Evolutionary conservation across 2,329 filamentous ascomycete species (phyloP).

Genomic region (Cladosporium sp.): DNA sequence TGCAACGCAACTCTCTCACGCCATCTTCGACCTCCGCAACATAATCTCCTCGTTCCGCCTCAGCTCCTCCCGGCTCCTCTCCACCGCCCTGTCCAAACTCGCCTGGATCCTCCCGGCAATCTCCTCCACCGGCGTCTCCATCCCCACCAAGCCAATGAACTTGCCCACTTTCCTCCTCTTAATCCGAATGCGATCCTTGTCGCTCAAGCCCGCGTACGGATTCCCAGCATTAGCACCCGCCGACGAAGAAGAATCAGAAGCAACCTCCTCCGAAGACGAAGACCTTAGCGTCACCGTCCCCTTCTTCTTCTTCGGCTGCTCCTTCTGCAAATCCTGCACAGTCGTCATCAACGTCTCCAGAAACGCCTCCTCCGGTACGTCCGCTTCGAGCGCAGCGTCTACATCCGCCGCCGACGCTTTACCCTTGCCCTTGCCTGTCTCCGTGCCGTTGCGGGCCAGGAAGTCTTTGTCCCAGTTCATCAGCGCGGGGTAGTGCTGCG

Average conservation of each 20-base stretch:
- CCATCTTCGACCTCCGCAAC: slow-evolving; percentile 35
- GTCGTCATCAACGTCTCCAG: slow-evolving; percentile 31
- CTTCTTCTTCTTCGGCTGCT: not conserved
- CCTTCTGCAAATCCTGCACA: slow-evolving; percentile 41
- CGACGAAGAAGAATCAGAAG: not conserved
- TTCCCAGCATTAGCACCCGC: slow-evolving; percentile 8
- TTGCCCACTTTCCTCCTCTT: slow-evolving; percentile 71
- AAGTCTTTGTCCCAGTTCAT: slow-evolving; percentile 59
- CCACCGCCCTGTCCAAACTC: slow-evolving; percentile 35
- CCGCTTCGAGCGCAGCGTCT: slow-evolving; percentile 9
- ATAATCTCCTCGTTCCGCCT: slow-evolving; percentile 36
- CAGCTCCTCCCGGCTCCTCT: slow-evolving; percentile 34
- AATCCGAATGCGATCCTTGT: slow-evolving; percentile 43
- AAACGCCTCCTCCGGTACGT: slow-evolving; percentile 5
- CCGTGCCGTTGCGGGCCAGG: slow-evolving; percentile 29
- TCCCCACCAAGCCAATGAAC: slow-evolving; percentile 71
- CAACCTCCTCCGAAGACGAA: not conserved
- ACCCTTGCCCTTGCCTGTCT: not conserved
- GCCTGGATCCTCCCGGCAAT: slow-evolving; percentile 43
- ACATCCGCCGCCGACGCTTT: slow-evolving; percentile 7
- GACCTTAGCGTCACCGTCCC: not conserved
- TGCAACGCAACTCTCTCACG: not conserved
- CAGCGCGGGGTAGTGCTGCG: slow-evolving; percentile 65
- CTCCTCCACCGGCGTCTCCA: slow-evolving; percentile 55
- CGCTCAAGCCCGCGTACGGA: slow-evolving; percentile 35